Percentiles rank a stretch among this genome's conserved stretches.
phyloP scores from a whole-genome alignment of 495 filamentous ascomycete genomes.

The Penicillium pancosmium region DNA sequence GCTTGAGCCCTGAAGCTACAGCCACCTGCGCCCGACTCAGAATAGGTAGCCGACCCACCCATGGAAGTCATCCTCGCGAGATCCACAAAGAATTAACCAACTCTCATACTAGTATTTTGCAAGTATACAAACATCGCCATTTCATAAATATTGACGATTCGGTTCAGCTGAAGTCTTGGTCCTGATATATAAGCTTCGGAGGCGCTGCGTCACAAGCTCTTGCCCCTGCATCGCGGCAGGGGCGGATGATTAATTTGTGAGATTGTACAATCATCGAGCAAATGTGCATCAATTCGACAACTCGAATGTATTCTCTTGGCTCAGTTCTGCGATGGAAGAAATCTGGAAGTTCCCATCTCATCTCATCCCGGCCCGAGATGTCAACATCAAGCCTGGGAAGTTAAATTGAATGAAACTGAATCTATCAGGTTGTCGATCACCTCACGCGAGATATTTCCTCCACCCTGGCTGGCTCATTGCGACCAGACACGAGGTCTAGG shows the following conservation, averaged over 20 bases:
- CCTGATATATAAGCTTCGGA: background rate
- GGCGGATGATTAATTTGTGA: background rate
- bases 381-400: background rate
- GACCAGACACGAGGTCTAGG: background rate
- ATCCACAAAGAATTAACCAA: background rate
- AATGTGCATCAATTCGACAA: background rate
- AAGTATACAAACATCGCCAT: background rate
- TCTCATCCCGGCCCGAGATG: background rate
- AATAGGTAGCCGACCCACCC: background rate
- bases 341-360: background rate
- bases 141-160: too few species aligned
- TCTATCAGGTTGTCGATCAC: slow-evolving; percentile 2
- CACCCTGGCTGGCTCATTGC: background rate
- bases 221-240: background rate
- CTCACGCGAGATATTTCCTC: background rate
- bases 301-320: background rate
- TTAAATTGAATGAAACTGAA: slow-evolving; percentile 1
- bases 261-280: background rate
- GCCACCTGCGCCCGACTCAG: too few species aligned
- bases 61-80: background rate
- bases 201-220: background rate
- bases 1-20: too few species aligned
- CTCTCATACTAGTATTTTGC: background rate
- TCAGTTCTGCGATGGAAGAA: background rate
- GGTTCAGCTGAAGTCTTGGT: too few species aligned